These are phyloP conservation scores for Lentinula sp. DNA, from an alignment of 768 basidiomycete genomes.

Conservation along the genomic window DNA sequence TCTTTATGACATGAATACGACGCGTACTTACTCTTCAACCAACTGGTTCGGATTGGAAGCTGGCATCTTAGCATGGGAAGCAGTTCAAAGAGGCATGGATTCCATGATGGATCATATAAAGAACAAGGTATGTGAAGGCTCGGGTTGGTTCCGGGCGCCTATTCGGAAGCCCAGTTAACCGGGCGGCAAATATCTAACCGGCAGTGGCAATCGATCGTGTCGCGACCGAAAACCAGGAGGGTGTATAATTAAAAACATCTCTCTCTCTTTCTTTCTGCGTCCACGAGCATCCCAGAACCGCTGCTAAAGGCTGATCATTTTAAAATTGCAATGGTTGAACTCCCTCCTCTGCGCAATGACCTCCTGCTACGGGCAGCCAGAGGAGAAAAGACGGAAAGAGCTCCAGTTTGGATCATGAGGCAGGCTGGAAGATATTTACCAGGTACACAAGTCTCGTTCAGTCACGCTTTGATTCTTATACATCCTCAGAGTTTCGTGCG, in stretches of 20 bases:
- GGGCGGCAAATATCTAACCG: neutral
- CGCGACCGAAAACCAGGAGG: neutral
- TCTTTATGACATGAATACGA: neutral
- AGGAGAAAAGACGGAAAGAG: constrained; percentile 82
- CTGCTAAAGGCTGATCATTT: neutral
- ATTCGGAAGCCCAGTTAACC: neutral
- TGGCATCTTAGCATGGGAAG: constrained; percentile 25
- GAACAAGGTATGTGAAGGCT: too few species aligned
- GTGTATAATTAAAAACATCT: neutral
- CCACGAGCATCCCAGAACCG: neutral
- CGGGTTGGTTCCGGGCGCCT: neutral
- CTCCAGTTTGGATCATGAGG: constrained; percentile 98
- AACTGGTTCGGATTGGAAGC: constrained; percentile 56
- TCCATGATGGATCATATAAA: too few species aligned
- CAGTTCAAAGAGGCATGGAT: neutral
- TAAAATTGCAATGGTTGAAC: constrained; percentile 33
- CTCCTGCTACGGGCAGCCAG: constrained; percentile 82
- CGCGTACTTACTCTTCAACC: constrained; percentile 50
- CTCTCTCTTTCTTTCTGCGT: constrained; percentile 11
- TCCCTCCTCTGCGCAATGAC: constrained; percentile 82
- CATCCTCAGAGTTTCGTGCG: constrained; percentile 73
- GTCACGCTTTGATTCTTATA: constrained; percentile 1
- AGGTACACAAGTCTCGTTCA: constrained; percentile 40
- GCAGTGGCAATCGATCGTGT: neutral
- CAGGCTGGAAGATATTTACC: constrained; percentile 95